Evolutionary conservation across 2,329 filamentous ascomycete species (phyloP), one percentile per base, ranked within the genome.

Genomic region (Trichoderma afroharzianum): DNA sequence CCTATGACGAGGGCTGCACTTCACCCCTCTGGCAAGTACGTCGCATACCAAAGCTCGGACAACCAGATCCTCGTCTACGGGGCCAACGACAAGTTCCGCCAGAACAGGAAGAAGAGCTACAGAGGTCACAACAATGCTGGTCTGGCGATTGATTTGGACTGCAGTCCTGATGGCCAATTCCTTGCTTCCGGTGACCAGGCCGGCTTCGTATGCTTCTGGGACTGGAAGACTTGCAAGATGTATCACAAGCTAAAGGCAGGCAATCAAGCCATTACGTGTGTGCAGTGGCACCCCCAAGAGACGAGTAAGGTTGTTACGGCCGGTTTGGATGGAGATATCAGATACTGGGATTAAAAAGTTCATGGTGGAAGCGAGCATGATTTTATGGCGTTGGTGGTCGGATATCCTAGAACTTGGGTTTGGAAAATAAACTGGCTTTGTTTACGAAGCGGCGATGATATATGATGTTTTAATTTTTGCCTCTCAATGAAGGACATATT

Each of bases 161-260:
- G 97, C 79, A 94, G 91, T 77, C 93, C 95, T 1, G 96, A 98
- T 80, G 96, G 96, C 0, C 94, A 97, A 79, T 97, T 98, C 80
- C 85, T 99, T 69, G 92, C 90, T 24, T 93, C 89, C 21, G 96
- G 96, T 73, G 96, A 99, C 81, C 93, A 90, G 66, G 94, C 89
- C 18, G 96, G 97, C 43, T 98, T 89, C 78, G 90, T 97, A 62
- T 97, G 93, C 82, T 98, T 98, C 83, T 99, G 95, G 94, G 96
- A 98, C 82, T 99, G 95, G 93, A 99, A 99, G 88, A 98, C 94
- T 50, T 97, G 95, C 81, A 98, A 98, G 84, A 95, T 99, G 94
- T 97, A 94, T 83, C 94, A 97, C 83, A 98, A 98, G 87, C 90
- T 99, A 75, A 89, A 92, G 82, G 95, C 94, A 28, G 90, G 93